A percentile compares a stretch with the other conserved stretches of the same genome.
Conservation (phyloP, 164 flowering plant species). For the Magnolia kwangsiensis region DNA sequence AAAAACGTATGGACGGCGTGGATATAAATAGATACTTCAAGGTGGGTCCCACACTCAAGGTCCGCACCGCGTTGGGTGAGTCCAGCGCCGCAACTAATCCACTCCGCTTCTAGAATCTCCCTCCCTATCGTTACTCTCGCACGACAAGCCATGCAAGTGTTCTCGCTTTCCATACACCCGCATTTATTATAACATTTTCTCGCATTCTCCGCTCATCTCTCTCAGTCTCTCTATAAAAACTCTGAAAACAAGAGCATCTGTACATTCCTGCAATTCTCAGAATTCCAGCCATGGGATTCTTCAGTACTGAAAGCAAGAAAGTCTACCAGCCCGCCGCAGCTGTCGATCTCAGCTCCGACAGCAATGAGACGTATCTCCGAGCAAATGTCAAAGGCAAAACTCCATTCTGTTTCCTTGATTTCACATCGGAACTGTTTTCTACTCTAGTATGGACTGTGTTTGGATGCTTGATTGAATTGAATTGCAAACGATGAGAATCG, state of each 20-base stretch:
- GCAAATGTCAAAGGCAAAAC: constrained; percentile 68
- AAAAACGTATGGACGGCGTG: no score
- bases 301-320: constrained; percentile 19
- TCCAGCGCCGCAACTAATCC: background rate
- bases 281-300: constrained; percentile 34
- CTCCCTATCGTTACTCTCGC: background rate
- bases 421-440: background rate
- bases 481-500: background rate
- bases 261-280: background rate
- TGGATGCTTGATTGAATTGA: background rate
- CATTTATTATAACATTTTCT: background rate
- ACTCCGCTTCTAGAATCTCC: background rate
- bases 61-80: no score
- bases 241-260: background rate
- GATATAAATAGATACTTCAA: no score
- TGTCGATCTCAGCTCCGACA: constrained; percentile 45
- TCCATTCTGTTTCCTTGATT: background rate
- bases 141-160: background rate
- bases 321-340: constrained; percentile 51
- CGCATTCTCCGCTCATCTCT: background rate
- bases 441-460: background rate
- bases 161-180: no score
- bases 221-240: background rate
- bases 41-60: no score
- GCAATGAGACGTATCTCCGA: constrained; percentile 41